Base-by-base conservation (phyloP, 306 rosid species). In the Quillaja saponaria region DNA sequence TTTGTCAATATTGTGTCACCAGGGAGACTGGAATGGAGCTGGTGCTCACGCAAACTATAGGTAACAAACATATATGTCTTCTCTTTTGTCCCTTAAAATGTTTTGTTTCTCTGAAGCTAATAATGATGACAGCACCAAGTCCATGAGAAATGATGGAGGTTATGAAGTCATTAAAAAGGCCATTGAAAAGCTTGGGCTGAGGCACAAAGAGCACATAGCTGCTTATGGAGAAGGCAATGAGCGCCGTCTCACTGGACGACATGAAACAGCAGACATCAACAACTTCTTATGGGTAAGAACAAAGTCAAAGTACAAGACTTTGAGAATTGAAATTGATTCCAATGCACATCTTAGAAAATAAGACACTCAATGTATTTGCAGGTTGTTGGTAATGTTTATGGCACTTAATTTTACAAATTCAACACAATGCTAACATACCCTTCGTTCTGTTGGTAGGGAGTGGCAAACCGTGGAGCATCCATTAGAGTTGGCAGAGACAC, bases 171-270 rank as follows among this genome's bases (percentile, higher is more conserved):
- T 82, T 12, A 77, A 82, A 65, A 82, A 71, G 57, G 87, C 91
- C 8, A 79, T 85, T 39, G 76, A 74, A 20, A 85, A 79, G 45
- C 85, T 82, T 20, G 56, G 69, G 31, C 58, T 82, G 71, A 85
- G 33, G 74, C 91, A 85, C 75, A 79, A 77, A 28, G 91, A 85
- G 8, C 91, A 85, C 80, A 82, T 85, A 34, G 81, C 85, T 35
- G 85, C 87, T 28, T 82, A 85, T 54, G 91, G 91, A n/a, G 70
- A 74, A 74, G 91, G 91, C 63, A 85, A 85, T 34, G 85, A 85
- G 65, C 82, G 87, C 31, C 85, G 85, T 34, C 87, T 85, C 70
- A 85, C 87, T 4, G 91, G 91, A 6, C 73, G 12, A 58, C 84
- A 85, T 44, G 87, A 85, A 75, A 85, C 91, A 1, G 87, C 85